These are phyloP conservation scores for Scheffersomyces parashehatae DNA, from an alignment of 1,139 yeast genomes.

Conservation along the genomic window DNA sequence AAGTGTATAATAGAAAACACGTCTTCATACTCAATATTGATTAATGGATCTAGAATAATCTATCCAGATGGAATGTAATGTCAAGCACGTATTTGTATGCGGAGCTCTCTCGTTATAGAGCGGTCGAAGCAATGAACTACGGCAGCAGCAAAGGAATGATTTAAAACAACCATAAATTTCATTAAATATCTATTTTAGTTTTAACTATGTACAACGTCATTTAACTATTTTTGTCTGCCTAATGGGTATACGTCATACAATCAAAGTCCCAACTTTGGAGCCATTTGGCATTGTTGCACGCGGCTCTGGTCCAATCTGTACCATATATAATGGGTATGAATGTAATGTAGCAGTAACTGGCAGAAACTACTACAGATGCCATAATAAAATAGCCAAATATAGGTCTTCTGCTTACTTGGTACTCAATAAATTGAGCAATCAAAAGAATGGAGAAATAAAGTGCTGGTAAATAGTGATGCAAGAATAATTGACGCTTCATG, in stretches of 20 bases:
- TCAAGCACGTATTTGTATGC: too few species aligned
- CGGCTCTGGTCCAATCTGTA: constrained; percentile 27
- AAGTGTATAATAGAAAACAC: too few species aligned
- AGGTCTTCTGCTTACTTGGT: constrained; percentile 23
- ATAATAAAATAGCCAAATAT: constrained; percentile 19
- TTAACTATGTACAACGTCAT: constrained; percentile 1
- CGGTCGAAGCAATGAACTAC: too few species aligned
- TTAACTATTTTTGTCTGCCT: background rate
- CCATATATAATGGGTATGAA: constrained; percentile 40
- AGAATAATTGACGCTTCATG: constrained; percentile 33
- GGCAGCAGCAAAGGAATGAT: too few species aligned
- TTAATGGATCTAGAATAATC: too few species aligned
- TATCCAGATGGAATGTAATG: too few species aligned
- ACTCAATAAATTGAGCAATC: constrained; percentile 32
- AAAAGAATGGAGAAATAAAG: constrained; percentile 36
- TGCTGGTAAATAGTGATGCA: constrained; percentile 43
- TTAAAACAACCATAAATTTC: too few species aligned
- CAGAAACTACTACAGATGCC: constrained; percentile 11
- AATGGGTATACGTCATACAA: constrained; percentile 17
- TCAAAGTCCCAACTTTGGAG: constrained; percentile 38
- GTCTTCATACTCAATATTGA: too few species aligned
- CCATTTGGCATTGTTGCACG: constrained; percentile 32
- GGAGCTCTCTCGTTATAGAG: too few species aligned
- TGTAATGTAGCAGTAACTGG: constrained; percentile 19
- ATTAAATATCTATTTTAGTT: background rate